Percentiles rank a stretch among this genome's conserved stretches.
Conservation (phyloP, 208 protist genomes). For the Leishmania mexicana region DNA sequence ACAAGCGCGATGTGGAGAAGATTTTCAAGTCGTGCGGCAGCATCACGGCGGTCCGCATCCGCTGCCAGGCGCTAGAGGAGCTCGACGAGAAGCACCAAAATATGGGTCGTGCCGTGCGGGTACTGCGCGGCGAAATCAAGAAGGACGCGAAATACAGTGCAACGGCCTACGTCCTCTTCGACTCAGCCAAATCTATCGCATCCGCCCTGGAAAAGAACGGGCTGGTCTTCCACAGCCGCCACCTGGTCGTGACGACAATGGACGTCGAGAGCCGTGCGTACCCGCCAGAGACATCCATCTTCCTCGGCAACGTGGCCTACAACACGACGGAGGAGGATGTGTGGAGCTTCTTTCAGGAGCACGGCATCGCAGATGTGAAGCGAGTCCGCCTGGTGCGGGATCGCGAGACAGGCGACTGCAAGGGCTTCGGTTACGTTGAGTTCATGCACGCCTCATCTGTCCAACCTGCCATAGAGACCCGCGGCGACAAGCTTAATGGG, state of each 20-base stretch:
- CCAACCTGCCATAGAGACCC: slow-evolving; percentile 58
- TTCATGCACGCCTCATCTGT: slow-evolving; percentile 66
- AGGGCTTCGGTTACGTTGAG: slow-evolving; percentile 93
- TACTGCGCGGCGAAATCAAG: slow-evolving; percentile 85
- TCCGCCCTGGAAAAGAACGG: slow-evolving; percentile 63
- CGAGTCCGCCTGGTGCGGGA: slow-evolving; percentile 88
- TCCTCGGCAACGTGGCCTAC: slow-evolving; percentile 90
- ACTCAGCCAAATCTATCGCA: slow-evolving; percentile 30
- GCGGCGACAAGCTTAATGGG: slow-evolving; percentile 68
- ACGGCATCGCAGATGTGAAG: slow-evolving; percentile 79
- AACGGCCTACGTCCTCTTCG: slow-evolving; percentile 88
- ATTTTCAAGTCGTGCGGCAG: slow-evolving; percentile 82
- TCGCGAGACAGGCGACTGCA: slow-evolving; percentile 77
- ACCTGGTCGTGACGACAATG: slow-evolving; percentile 85
- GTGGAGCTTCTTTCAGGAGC: slow-evolving; percentile 83
- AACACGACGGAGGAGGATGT: slow-evolving; percentile 82
- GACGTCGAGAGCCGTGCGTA: slow-evolving; percentile 66
- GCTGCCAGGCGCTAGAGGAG: slow-evolving; percentile 74
- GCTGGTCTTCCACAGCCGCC: slow-evolving; percentile 72
- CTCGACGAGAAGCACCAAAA: slow-evolving; percentile 42
- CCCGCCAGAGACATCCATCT: slow-evolving; percentile 86
- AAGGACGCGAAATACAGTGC: slow-evolving; percentile 84
- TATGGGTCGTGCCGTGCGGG: slow-evolving; percentile 78
- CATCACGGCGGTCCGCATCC: slow-evolving; percentile 79
- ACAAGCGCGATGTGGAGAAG: slow-evolving; percentile 66